Evolutionary conservation across 352 stramenopile genomes (phyloP).

Genomic region (Pythium phragmiticola): DNA sequence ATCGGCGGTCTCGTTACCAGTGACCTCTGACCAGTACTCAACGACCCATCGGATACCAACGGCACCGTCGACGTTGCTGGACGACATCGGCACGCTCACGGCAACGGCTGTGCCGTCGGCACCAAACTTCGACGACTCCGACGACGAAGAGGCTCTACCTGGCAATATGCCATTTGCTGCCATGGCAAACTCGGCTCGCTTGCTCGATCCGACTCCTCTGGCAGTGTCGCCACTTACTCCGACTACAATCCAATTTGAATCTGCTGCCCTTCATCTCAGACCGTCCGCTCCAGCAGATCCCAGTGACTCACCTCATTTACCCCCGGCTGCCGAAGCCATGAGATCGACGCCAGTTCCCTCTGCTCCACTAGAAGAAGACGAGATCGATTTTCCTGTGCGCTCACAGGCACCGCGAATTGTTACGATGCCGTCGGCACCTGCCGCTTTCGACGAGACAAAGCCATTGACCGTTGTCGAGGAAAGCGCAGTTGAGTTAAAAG

Average conservation of each 20-base stretch:
- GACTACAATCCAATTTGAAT: neutral
- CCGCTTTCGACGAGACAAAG: neutral
- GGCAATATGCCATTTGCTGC: neutral
- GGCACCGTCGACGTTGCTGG: conserved; percentile 3
- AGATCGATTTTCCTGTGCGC: conserved; percentile 9
- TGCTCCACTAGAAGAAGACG: conserved; percentile 28
- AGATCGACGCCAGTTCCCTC: conserved; percentile 14
- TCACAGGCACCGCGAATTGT: conserved; percentile 17
- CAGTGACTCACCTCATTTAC: conserved; percentile 26
- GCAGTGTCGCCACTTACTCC: neutral
- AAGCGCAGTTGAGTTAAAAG: conserved; percentile 7
- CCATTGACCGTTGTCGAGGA: conserved; percentile 6
- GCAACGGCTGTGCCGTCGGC: conserved; percentile 33
- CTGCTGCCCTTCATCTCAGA: conserved; percentile 3
- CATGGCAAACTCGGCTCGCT: neutral
- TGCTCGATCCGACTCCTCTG: neutral
- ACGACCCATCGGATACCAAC: conserved; percentile 24
- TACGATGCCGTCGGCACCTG: conserved; percentile 14
- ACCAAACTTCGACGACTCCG: conserved; percentile 42
- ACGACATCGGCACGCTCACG: conserved; percentile 10
- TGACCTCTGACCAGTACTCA: neutral
- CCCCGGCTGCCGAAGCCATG: neutral
- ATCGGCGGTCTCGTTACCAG: neutral
- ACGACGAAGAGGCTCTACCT: conserved; percentile 29
- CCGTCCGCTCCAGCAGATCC: conserved; percentile 25